A percentile compares a stretch with the other conserved stretches of the same genome.
Conservation (phyloP, 257 asterid species). For the Solanum paucissectum region DNA sequence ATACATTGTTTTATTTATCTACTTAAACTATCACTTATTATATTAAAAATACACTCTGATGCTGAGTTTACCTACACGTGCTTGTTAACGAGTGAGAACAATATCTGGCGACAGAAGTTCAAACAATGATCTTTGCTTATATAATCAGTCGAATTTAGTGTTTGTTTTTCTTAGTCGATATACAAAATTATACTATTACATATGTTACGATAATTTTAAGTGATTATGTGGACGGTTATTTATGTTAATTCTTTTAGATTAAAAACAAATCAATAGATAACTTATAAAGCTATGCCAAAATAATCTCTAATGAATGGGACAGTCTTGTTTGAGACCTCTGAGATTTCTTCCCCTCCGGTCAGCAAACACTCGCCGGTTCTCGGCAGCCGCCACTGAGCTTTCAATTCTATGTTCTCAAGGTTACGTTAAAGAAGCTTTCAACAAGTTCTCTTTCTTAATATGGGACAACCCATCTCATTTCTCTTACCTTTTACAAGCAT, state of each 20-base stretch:
- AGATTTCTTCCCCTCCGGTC: conserved; percentile 15
- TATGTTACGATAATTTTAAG: not conserved
- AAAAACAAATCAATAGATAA: not conserved
- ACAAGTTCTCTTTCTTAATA: conserved; percentile 27
- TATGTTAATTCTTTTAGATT: not conserved
- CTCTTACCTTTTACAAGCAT: conserved; percentile 56
- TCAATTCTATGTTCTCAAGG: conserved; percentile 40
- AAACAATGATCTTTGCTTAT: not conserved
- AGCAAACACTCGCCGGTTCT: conserved; percentile 7
- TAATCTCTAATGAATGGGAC: conserved; percentile 19
- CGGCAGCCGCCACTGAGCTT: conserved; percentile 16
- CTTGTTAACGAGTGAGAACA: not conserved
- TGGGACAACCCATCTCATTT: conserved; percentile 45
- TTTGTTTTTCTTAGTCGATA: not conserved
- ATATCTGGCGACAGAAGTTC: not conserved
- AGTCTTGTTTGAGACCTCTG: conserved; percentile 13
- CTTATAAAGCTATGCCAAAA: not conserved
- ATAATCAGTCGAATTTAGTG: not conserved
- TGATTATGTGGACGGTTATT: not conserved
- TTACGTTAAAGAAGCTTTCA: conserved; percentile 41
- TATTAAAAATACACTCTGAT: not conserved
- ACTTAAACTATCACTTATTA: not conserved
- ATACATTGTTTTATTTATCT: not conserved
- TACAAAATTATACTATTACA: not conserved
- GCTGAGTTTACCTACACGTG: not conserved